These are phyloP conservation scores for Backusella parvicylindrica DNA, from an alignment of 192 early-diverging fungal species.

Conservation along the genomic window DNA sequence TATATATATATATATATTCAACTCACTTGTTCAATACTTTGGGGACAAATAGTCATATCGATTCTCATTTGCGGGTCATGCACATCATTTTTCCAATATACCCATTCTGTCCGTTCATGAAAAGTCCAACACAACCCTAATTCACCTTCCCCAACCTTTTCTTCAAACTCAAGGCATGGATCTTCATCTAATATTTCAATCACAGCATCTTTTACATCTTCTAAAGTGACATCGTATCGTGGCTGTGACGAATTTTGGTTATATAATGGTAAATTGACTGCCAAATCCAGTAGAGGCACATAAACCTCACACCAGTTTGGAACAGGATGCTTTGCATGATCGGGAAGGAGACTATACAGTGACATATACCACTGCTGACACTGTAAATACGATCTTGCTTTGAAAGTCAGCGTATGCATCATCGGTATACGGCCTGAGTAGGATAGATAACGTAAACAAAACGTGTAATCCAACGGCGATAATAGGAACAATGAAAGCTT, in stretches of 20 bases:
- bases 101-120: constrained; percentile 29
- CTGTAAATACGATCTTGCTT: constrained; percentile 2
- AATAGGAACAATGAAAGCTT: not conserved
- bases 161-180: not conserved
- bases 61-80: not conserved
- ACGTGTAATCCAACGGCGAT: constrained; percentile 28
- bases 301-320: constrained; percentile 26
- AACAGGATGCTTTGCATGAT: not conserved
- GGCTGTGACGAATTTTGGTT: not conserved
- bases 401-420: constrained; percentile 8
- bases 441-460: constrained; percentile 10
- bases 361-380: constrained; percentile 33
- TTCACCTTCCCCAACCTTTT: not conserved
- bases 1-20: not conserved
- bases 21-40: constrained; percentile 31
- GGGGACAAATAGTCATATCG: constrained; percentile 21
- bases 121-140: constrained; percentile 23
- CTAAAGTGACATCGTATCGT: constrained; percentile 11
- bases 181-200: constrained; percentile 13
- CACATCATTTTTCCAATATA: constrained; percentile 7
- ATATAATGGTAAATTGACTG: constrained; percentile 16
- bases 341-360: constrained; percentile 11
- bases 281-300: constrained; percentile 17
- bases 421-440: not conserved
- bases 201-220: constrained; percentile 15